These are phyloP conservation scores for Anacardium occidentale DNA, from an alignment of 345 rosid genomes.

Conservation along the genomic window DNA sequence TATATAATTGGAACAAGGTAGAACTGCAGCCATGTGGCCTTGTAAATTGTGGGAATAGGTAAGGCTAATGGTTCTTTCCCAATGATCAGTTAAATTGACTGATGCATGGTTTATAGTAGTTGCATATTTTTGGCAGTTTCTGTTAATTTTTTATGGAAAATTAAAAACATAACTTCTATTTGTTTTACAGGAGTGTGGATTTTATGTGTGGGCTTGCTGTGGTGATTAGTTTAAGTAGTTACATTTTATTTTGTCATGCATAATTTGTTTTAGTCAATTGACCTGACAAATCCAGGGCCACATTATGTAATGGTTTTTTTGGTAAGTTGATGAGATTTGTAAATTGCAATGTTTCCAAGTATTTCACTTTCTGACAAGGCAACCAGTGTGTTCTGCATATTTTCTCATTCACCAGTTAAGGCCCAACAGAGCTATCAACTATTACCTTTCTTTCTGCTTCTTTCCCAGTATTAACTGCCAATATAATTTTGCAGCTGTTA, in stretches of 20 bases:
- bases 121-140: too few relatives aligned
- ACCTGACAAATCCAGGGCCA: background rate
- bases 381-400: background rate
- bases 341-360: too few relatives aligned
- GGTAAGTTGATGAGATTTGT: background rate
- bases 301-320: background rate
- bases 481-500: constrained; percentile 72
- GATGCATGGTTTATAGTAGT: background rate
- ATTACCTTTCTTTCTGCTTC: background rate
- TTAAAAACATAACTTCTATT: too few relatives aligned
- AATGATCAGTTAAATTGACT: constrained; percentile 6
- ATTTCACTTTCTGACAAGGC: background rate
- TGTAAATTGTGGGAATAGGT: constrained; percentile 93
- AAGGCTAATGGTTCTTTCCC: constrained; percentile 13
- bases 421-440: background rate
- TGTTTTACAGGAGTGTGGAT: background rate
- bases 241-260: background rate
- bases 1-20: constrained; percentile 62
- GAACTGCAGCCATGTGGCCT: constrained; percentile 87
- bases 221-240: background rate
- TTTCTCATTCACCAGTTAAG: background rate
- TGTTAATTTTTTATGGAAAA: too few relatives aligned
- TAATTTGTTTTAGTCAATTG: background rate
- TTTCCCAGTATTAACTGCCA: constrained; percentile 5
- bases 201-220: background rate